Evolutionary conservation across 371 early-diverging fungal species (phyloP), one percentile per base, ranked within the genome.

Genomic region (Mortierella sp.): DNA sequence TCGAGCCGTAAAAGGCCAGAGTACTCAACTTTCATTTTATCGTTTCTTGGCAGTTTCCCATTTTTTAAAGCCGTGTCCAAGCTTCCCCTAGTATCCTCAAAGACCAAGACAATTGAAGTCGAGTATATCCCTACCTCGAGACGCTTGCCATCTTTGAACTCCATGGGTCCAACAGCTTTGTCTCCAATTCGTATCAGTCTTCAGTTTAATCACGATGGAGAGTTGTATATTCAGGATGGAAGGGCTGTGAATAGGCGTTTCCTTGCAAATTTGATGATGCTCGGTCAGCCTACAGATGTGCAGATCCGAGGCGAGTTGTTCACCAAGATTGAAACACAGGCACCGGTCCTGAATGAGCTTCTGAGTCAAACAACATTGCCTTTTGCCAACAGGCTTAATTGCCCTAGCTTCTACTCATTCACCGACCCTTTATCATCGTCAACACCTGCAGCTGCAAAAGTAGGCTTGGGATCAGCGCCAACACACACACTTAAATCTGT

Each of bases 281-380:
- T 81, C 28, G 63, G 59, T n/a, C 81, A 75, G 35, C 76, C 81
- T 3, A 69, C 70, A 20, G 81, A 81, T 66, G 35, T 81, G 12
- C 81, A 81, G 54, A 65, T 81, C 37, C 64, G 68, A 14, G 58
- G 76, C 55, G 76, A 75, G 52, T 16, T 75, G 6, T 39, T 60
- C 18, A 68, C 75, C 16, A 52, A 12, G 1, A 55, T 81, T n/a
- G 35, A 49, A 3, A 40, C 49, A 8, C 62, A 68, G 14, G 37
- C 68, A 0, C 51, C 60, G 5, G 40, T 28, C 2, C 14, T 81
- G 58, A 68, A 35, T 11, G 66, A 72, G 0, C 57, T 81, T 12
- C 28, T 69, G 40, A 16, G 24, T 6, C 62, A 72, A 30, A 69
- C 69, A 8, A 57, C 52, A 22, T 28, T 72, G 11, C 64, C 58